phyloP scores from a whole-genome alignment of 2,329 filamentous ascomycete genomes.

The Polychaeton citri region DNA sequence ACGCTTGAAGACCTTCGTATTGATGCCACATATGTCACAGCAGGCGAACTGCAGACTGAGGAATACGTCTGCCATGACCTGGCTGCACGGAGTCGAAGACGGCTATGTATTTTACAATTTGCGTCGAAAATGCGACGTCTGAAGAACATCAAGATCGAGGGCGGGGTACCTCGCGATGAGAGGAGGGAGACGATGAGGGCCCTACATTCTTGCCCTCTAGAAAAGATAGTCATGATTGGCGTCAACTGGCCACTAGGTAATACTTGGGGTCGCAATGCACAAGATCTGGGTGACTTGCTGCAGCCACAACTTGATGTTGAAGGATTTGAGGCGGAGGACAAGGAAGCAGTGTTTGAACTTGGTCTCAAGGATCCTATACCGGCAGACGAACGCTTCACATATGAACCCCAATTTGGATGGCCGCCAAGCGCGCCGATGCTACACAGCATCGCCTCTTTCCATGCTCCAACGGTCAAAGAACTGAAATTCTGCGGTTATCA shows the following conservation, averaged over 20 bases:
- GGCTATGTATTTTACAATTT: constrained; percentile 29
- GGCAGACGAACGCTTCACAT: constrained; percentile 14
- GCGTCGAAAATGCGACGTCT: constrained; percentile 28
- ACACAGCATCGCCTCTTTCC: constrained; percentile 27
- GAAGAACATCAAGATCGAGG: constrained; percentile 33
- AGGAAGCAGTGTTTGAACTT: constrained; percentile 12
- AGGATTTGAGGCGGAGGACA: constrained; percentile 20
- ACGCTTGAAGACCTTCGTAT: constrained; percentile 29
- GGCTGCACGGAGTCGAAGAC: constrained; percentile 9
- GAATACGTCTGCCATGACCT: neutral
- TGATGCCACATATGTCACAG: constrained; percentile 19
- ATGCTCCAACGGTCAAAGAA: constrained; percentile 27
- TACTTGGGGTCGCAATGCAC: constrained; percentile 28
- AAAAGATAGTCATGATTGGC: constrained; percentile 34
- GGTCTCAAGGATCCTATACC: constrained; percentile 8
- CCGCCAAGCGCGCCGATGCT: constrained; percentile 25
- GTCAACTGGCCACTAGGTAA: constrained; percentile 30
- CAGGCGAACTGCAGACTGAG: constrained; percentile 15
- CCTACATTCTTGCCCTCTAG: constrained; percentile 26
- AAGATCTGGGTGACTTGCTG: constrained; percentile 14
- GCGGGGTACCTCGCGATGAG: constrained; percentile 33
- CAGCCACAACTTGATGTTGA: constrained; percentile 7
- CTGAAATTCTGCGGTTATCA: constrained; percentile 37
- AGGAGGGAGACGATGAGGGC: constrained; percentile 32
- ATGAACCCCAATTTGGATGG: constrained; percentile 29